Percentiles rank a stretch among this genome's conserved stretches.
Evolutionary conservation across 768 basidiomycete genomes (phyloP).

Genomic region (Cystofilobasidium capitatum): DNA sequence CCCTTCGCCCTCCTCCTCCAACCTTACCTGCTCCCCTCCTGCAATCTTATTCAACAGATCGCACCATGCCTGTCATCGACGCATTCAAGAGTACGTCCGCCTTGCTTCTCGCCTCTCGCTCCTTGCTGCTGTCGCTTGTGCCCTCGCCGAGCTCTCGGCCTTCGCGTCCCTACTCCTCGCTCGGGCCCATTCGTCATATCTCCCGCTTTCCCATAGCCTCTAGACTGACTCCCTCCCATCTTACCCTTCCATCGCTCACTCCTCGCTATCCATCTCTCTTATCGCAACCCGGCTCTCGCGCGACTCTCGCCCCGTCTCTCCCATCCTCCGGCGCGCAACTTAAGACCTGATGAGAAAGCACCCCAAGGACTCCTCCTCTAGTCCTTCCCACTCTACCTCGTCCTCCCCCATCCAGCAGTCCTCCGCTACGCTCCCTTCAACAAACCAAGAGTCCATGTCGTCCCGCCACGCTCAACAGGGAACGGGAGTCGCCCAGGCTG

Average conservation of each 20-base stretch:
- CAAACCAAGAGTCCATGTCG: neutral
- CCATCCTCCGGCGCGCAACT: neutral
- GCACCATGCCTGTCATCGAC: constrained; percentile 53
- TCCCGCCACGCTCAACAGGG: too few relatives aligned
- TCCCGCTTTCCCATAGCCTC: too few relatives aligned
- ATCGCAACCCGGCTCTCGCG: too few relatives aligned
- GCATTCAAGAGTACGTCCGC: constrained; percentile 69
- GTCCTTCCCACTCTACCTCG: neutral
- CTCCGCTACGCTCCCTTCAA: neutral
- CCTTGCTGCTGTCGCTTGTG: constrained; percentile 14
- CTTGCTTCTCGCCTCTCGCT: constrained; percentile 25
- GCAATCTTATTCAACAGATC: neutral
- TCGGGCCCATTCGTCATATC: too few relatives aligned
- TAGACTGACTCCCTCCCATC: too few relatives aligned
- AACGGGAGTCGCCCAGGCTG: too few relatives aligned
- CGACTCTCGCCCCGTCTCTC: neutral
- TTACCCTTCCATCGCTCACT: neutral
- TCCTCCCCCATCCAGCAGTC: neutral
- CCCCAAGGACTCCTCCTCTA: neutral
- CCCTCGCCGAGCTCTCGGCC: constrained; percentile 15
- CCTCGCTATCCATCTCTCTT: neutral
- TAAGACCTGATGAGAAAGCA: constrained; percentile 2
- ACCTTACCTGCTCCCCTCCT: neutral
- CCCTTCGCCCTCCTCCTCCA: neutral
- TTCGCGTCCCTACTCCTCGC: constrained; percentile 24